Conservation (phyloP, 768 basidiomycete genomes). For the Chalciporus chontae region DNA sequence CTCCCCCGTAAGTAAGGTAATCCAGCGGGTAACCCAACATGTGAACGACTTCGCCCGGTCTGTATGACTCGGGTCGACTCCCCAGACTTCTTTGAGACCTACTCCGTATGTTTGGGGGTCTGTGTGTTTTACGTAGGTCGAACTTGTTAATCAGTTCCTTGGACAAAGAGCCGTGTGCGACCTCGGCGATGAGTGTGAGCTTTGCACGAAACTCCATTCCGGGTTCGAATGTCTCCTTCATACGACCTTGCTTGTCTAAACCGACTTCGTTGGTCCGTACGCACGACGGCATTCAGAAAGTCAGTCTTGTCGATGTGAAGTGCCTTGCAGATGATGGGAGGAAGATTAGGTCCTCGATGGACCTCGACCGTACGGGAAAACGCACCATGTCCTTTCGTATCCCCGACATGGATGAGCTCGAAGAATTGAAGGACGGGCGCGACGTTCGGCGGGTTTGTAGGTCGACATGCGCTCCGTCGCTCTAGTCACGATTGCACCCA, state of each 20-base stretch:
- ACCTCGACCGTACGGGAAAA: neutral
- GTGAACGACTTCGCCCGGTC: slow-evolving; percentile 80
- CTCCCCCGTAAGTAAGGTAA: slow-evolving; percentile 75
- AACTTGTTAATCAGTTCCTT: slow-evolving; percentile 77
- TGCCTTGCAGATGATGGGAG: slow-evolving; percentile 41
- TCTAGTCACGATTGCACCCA: too few relatives aligned
- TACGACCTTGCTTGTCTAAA: slow-evolving; percentile 66
- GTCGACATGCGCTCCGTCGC: slow-evolving; percentile 85
- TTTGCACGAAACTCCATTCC: slow-evolving; percentile 95
- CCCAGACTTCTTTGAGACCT: slow-evolving; percentile 97
- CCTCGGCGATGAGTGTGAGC: slow-evolving; percentile 90
- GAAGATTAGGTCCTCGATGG: too few relatives aligned
- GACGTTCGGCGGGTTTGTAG: slow-evolving; percentile 89
- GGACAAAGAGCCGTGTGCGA: slow-evolving; percentile 88
- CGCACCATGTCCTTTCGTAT: slow-evolving; percentile 92
- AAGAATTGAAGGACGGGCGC: slow-evolving; percentile 96
- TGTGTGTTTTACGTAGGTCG: slow-evolving; percentile 54
- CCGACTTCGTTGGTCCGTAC: slow-evolving; percentile 95
- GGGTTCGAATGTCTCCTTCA: slow-evolving; percentile 89
- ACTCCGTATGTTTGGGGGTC: slow-evolving; percentile 96
- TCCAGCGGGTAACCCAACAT: slow-evolving; percentile 93
- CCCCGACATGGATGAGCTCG: slow-evolving; percentile 93
- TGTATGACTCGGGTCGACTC: slow-evolving; percentile 62
- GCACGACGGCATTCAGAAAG: slow-evolving; percentile 82
- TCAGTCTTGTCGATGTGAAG: slow-evolving; percentile 90